Base-by-base conservation (phyloP, 352 stramenopile genomes). In the Globisporangium canariense region DNA sequence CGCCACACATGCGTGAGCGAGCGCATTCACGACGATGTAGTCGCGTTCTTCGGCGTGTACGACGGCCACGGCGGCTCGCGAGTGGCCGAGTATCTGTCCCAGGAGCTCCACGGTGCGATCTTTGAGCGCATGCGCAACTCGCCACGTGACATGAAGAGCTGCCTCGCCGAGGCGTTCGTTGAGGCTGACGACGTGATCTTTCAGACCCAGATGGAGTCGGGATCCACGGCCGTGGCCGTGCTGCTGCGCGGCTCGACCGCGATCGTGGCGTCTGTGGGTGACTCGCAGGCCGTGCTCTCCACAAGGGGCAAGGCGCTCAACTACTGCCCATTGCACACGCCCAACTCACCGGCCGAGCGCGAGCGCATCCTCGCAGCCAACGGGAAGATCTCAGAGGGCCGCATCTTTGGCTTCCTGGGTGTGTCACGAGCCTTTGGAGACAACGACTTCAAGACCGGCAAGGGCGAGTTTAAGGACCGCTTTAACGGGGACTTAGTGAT, bases 361-460 rank as follows among this genome's bases (percentile, higher is more conserved):
- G 78, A 83, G 36, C 81, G 90, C 36, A 97, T 97, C 60, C 68
- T 91, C 5, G 74, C 81, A 5, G 87, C 87, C 36, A 93, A 94
- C 51, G 90, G 90, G 52, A 76, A 87, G 25, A 81, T 97, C 57
- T 71, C 86, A 4, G 91, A 97, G 54, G 88, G 86, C 46, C 73
- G 88, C 47, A 92, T 97, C 52, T 94, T 95, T 68, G 88, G 88
- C 9, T 81, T 93, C 61, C 65, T 96, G 0, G 82, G 81, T 5
- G 88, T 96, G 14, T 94, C 88, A 6, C 70, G 88, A 14, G 84
- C 88, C 0, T 96, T 96, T 68, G 88, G 88, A 16, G 87, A 96
- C 71, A 90, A 86, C 57, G 83, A 93, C 55, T 91, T 96, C 60
- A 96, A 96, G 72, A 95, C 83, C 0, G 86, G 74, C 34, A 74